phyloP scores from a whole-genome alignment of 371 early-diverging fungal genomes.

The Phascolomyces articulosus region DNA sequence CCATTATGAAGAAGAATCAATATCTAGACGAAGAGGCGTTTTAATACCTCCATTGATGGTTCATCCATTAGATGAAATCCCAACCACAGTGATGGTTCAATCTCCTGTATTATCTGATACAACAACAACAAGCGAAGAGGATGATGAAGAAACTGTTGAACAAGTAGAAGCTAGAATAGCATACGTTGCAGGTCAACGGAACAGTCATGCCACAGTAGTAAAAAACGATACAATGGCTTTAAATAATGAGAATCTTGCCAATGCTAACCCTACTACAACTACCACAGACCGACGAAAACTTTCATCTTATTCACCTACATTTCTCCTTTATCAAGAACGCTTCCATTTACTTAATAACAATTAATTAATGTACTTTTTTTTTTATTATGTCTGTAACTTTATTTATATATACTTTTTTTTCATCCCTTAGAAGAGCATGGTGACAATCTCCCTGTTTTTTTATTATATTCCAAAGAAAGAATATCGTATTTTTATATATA shows the following conservation, averaged over 20 bases:
- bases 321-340: background rate
- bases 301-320: background rate
- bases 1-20: background rate
- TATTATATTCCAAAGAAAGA: background rate
- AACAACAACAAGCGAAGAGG: background rate
- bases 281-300: background rate
- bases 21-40: conserved; percentile 12
- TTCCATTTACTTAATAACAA: background rate
- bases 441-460: background rate
- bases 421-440: too few relatives aligned
- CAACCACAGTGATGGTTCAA: background rate
- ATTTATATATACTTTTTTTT: background rate
- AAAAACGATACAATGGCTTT: background rate
- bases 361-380: conserved; percentile 6
- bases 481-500: too few relatives aligned
- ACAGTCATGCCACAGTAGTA: background rate
- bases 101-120: background rate
- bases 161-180: background rate
- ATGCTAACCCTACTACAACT: background rate
- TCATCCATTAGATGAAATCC: conserved; percentile 4
- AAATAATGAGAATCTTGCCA: background rate
- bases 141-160: background rate
- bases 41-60: conserved; percentile 10
- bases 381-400: background rate
- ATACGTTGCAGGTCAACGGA: background rate